Percentiles rank a stretch among this genome's conserved stretches.
phyloP scores from a whole-genome alignment of 164 flowering plant genomes.

The Liriodendron chinense region DNA sequence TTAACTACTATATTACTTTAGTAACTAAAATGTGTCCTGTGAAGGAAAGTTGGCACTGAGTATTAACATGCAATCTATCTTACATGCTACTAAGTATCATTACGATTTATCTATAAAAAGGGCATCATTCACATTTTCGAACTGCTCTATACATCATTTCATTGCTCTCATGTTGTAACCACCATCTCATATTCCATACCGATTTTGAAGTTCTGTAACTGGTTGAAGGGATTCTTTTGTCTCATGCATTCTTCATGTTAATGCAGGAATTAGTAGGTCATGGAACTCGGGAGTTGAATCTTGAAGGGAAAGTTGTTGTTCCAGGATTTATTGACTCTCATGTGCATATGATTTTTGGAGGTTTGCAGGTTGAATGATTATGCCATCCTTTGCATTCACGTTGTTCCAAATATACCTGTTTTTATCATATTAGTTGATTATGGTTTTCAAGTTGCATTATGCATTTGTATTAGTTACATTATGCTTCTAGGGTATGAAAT shows the following conservation, averaged over 20 bases:
- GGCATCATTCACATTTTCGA: too few species aligned
- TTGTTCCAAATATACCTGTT: background rate
- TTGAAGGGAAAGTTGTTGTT: conserved; percentile 76
- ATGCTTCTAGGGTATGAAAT: background rate
- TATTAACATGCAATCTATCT: background rate
- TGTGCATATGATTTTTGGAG: conserved; percentile 76
- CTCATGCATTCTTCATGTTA: conserved; percentile 8
- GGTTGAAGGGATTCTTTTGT: background rate
- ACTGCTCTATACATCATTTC: background rate
- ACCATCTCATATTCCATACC: background rate
- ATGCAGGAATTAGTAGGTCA: conserved; percentile 57
- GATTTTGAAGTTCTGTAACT: background rate
- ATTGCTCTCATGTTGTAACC: background rate
- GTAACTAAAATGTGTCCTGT: background rate
- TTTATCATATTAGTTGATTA: background rate
- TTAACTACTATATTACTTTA: too few species aligned
- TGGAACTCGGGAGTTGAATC: conserved; percentile 50
- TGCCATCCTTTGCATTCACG: background rate
- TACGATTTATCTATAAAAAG: background rate
- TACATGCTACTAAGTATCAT: background rate
- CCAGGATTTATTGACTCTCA: conserved; percentile 98
- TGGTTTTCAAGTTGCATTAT: background rate
- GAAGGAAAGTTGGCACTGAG: background rate
- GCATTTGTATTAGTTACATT: background rate
- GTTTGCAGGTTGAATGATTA: conserved; percentile 62